Conservation (phyloP, 2,329 filamentous ascomycete species). For the Pseudocercospora musae region DNA sequence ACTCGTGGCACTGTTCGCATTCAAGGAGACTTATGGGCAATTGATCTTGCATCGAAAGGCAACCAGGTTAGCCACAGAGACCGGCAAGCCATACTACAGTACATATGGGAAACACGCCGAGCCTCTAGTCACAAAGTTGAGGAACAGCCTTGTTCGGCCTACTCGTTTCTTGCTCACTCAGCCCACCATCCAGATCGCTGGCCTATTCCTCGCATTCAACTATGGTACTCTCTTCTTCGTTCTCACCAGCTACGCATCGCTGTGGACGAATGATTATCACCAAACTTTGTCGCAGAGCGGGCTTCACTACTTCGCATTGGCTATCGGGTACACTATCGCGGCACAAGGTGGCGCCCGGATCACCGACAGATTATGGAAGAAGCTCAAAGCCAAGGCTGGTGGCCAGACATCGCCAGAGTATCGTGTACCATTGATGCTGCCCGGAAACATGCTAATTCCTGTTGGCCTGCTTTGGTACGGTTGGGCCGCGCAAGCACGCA, state of each 20-base stretch:
- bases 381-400: slow-evolving; percentile 7
- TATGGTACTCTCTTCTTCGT: slow-evolving; percentile 59
- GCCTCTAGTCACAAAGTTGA: slow-evolving; percentile 25
- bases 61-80: slow-evolving; percentile 36
- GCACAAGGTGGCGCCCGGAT: slow-evolving; percentile 37
- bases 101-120: not conserved
- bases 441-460: slow-evolving; percentile 15
- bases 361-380: slow-evolving; percentile 11
- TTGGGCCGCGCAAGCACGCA: slow-evolving; percentile 41
- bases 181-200: slow-evolving; percentile 53
- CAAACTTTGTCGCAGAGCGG: slow-evolving; percentile 55
- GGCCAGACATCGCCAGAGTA: slow-evolving; percentile 21
- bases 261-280: slow-evolving; percentile 54
- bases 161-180: slow-evolving; percentile 52
- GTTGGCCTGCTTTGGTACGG: slow-evolving; percentile 45
- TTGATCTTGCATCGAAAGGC: slow-evolving; percentile 18
- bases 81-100: slow-evolving; percentile 33
- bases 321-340: slow-evolving; percentile 52
- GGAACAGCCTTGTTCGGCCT: slow-evolving; percentile 45
- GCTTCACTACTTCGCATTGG: slow-evolving; percentile 57
- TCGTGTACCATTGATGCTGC: slow-evolving; percentile 24
- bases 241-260: slow-evolving; percentile 53
- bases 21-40: slow-evolving; percentile 40
- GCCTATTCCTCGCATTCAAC: slow-evolving; percentile 51
- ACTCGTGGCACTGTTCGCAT: slow-evolving; percentile 35